Conservation (phyloP, 2,329 filamentous ascomycete species). For the Colletotrichum destructivum region DNA sequence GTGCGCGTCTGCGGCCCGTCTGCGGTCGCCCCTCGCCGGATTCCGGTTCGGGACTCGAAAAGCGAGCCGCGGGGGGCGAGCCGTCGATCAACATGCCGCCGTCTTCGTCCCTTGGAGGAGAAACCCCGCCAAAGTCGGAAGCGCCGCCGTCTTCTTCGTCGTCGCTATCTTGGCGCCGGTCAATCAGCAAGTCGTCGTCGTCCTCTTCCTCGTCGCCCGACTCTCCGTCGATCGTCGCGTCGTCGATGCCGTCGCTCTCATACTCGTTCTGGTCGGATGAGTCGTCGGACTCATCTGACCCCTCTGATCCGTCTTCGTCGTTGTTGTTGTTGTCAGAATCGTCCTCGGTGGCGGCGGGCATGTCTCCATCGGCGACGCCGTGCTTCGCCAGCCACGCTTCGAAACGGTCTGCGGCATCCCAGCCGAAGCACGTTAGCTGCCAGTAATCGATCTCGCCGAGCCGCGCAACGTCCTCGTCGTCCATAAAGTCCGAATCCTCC, state of each 20-base stretch:
- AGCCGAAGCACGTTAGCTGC: constrained; percentile 32
- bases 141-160: constrained; percentile 46
- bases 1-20: constrained; percentile 46
- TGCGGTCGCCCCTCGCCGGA: constrained; percentile 9
- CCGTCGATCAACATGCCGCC: constrained; percentile 37
- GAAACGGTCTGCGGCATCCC: constrained; percentile 31
- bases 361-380: background rate
- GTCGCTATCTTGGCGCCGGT: constrained; percentile 41
- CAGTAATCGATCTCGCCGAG: constrained; percentile 18
- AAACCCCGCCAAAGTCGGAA: constrained; percentile 33
- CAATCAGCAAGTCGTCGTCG: constrained; percentile 30
- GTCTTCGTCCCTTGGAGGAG: constrained; percentile 34
- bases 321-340: constrained; percentile 8
- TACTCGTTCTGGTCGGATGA: constrained; percentile 49
- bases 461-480: constrained; percentile 2
- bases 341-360: background rate
- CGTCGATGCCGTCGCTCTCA: constrained; percentile 58
- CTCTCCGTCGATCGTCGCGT: constrained; percentile 49
- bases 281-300: constrained; percentile 8
- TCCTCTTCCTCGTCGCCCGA: constrained; percentile 32
- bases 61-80: constrained; percentile 42
- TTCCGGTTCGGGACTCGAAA: constrained; percentile 52
- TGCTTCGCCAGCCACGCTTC: constrained; percentile 31
- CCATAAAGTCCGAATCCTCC: constrained; percentile 1
- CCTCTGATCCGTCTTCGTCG: background rate